Evolutionary conservation across 2,329 filamentous ascomycete genomes (phyloP).

Genomic region (Aspergillus proliferans): DNA sequence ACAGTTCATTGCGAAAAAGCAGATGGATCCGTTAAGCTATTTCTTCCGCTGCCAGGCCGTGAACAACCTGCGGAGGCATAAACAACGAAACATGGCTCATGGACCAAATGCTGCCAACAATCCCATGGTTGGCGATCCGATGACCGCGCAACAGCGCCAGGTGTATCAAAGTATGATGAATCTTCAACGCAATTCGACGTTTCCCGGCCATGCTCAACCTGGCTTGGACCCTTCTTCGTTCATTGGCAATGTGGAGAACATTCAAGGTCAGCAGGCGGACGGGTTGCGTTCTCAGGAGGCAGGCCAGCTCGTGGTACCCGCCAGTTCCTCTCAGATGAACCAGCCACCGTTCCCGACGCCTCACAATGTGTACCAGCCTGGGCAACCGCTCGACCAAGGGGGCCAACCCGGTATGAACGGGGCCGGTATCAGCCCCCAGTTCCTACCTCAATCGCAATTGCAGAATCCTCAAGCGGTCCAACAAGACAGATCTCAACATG

Average conservation of each 20-base stretch:
- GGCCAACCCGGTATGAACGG: slow-evolving; percentile 31
- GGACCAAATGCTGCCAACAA: slow-evolving; percentile 22
- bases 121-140: slow-evolving; percentile 31
- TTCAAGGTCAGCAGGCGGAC: slow-evolving; percentile 56
- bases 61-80: slow-evolving; percentile 33
- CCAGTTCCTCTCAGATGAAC: slow-evolving; percentile 51
- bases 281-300: slow-evolving; percentile 56
- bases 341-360: slow-evolving; percentile 36
- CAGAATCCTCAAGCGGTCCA: slow-evolving; percentile 38
- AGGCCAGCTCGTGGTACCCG: slow-evolving; percentile 58
- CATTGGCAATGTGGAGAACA: slow-evolving; percentile 47
- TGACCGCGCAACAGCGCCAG: slow-evolving; percentile 35
- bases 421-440: slow-evolving; percentile 33
- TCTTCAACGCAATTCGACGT: slow-evolving; percentile 31
- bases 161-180: slow-evolving; percentile 38
- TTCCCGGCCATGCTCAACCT: slow-evolving; percentile 28
- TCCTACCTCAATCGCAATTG: slow-evolving; percentile 39
- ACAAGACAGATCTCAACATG: slow-evolving; percentile 37
- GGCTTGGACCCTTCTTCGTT: slow-evolving; percentile 32
- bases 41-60: slow-evolving; percentile 47
- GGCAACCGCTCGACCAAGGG: slow-evolving; percentile 37
- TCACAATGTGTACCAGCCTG: slow-evolving; percentile 35
- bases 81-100: slow-evolving; percentile 27
- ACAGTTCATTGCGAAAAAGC: slow-evolving; percentile 38
- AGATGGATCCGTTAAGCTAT: slow-evolving; percentile 46